These are phyloP conservation scores for Fusarium goolgardi DNA, from an alignment of 2,329 filamentous ascomycete species.

Conservation along the genomic window DNA sequence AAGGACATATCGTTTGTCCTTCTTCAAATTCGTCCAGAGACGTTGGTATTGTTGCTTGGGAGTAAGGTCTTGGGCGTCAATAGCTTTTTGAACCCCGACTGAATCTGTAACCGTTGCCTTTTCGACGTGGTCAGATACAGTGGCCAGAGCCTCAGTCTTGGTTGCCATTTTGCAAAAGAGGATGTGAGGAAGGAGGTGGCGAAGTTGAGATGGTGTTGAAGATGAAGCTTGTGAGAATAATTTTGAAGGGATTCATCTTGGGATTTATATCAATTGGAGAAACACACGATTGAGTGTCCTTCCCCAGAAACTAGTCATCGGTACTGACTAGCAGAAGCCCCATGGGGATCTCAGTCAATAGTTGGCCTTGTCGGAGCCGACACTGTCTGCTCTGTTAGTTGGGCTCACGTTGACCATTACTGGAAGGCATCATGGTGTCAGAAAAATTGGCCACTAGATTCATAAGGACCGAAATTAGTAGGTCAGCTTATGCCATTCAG, in stretches of 20 bases:
- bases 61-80: slow-evolving; percentile 37
- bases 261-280: background rate
- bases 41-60: slow-evolving; percentile 46
- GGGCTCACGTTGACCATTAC: no score
- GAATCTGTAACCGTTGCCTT: slow-evolving; percentile 6
- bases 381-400: background rate
- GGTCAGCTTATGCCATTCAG: no score
- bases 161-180: background rate
- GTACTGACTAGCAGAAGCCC: background rate
- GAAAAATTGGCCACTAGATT: no score
- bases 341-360: background rate
- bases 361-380: background rate
- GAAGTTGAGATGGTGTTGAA: background rate
- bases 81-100: slow-evolving; percentile 20
- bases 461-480: no score
- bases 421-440: no score
- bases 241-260: background rate
- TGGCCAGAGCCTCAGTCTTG: slow-evolving; percentile 9
- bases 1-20: slow-evolving; percentile 45
- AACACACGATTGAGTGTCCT: background rate
- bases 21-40: slow-evolving; percentile 47
- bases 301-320: background rate
- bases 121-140: slow-evolving; percentile 18
- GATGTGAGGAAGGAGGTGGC: background rate
- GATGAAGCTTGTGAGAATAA: background rate